phyloP scores from a whole-genome alignment of 768 basidiomycete genomes.

The Tricholoma bakamatsutake region DNA sequence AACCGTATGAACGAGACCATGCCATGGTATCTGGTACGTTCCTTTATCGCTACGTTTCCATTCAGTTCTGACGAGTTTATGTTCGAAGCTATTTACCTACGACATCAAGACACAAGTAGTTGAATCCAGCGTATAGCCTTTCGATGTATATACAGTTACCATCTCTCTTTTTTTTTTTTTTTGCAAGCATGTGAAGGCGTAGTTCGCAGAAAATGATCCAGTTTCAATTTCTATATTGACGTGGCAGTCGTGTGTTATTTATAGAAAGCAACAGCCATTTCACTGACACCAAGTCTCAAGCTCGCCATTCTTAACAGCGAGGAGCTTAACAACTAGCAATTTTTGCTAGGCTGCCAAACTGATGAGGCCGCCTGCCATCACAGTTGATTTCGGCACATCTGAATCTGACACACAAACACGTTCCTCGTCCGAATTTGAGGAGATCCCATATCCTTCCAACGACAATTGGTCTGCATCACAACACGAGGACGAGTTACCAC shows the following conservation, averaged over 20 bases:
- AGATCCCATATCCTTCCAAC: conserved; percentile 52
- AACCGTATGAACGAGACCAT: conserved; percentile 88
- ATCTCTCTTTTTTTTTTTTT: too few species aligned
- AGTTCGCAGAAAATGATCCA: neutral
- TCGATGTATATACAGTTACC: conserved; percentile 8
- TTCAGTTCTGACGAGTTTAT: neutral
- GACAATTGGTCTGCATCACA: conserved; percentile 27
- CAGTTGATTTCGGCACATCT: conserved; percentile 63
- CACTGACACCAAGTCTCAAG: neutral
- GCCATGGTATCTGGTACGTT: conserved; percentile 80
- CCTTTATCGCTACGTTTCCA: too few species aligned
- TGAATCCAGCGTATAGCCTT: too few species aligned
- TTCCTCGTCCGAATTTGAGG: conserved; percentile 66
- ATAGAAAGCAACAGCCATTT: neutral
- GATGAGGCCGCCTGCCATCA: conserved; percentile 61
- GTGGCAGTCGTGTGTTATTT: conserved; percentile 28
- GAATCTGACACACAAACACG: conserved; percentile 41
- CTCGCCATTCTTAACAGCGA: conserved; percentile 1
- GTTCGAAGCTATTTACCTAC: conserved; percentile 20
- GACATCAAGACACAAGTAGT: conserved; percentile 16
- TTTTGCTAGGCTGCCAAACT: conserved; percentile 22
- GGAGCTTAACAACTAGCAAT: neutral
- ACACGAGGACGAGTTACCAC: conserved; percentile 41
- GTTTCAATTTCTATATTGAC: conserved; percentile 15
- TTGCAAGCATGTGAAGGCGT: neutral